Conservation (phyloP, 495 filamentous ascomycete species). For the Niebla homalea region DNA sequence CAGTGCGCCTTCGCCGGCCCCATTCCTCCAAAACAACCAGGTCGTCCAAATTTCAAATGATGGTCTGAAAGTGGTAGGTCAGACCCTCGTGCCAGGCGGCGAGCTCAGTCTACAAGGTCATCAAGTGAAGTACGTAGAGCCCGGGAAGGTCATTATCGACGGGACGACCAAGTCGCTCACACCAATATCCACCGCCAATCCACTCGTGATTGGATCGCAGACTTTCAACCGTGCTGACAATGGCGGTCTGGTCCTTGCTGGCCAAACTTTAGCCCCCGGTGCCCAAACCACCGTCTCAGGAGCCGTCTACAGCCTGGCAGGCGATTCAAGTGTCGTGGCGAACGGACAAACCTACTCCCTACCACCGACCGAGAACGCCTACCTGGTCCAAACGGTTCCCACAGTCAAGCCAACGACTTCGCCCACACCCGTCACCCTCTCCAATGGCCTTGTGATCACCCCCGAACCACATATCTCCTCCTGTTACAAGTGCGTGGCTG, state of each 20-base stretch:
- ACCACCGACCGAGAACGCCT: conserved; percentile 2
- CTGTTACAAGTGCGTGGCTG: neutral
- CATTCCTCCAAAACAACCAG: conserved; percentile 15
- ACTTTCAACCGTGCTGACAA: neutral
- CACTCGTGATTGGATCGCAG: conserved; percentile 1
- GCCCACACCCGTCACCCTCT: conserved; percentile 1
- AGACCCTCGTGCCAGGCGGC: neutral
- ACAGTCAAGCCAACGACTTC: neutral
- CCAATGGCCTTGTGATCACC: conserved; percentile 7
- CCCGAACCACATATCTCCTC: neutral
- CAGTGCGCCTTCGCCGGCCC: conserved; percentile 2
- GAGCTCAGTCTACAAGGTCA: neutral
- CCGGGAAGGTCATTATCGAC: conserved; percentile 2
- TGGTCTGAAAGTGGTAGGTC: conserved; percentile 1
- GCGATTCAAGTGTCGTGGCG: conserved; percentile 2
- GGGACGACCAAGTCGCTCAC: conserved; percentile 1
- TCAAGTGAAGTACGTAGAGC: conserved; percentile 1
- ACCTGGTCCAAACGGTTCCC: neutral
- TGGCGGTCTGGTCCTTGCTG: conserved; percentile 3
- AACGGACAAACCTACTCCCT: conserved; percentile 6
- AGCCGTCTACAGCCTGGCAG: conserved; percentile 2
- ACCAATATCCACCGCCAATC: conserved; percentile 1
- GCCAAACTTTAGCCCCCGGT: conserved; percentile 2
- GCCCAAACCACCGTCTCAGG: neutral
- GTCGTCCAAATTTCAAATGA: conserved; percentile 4